Base-by-base conservation (phyloP, 441 rosid genomes). In the Mallotus japonicus region DNA sequence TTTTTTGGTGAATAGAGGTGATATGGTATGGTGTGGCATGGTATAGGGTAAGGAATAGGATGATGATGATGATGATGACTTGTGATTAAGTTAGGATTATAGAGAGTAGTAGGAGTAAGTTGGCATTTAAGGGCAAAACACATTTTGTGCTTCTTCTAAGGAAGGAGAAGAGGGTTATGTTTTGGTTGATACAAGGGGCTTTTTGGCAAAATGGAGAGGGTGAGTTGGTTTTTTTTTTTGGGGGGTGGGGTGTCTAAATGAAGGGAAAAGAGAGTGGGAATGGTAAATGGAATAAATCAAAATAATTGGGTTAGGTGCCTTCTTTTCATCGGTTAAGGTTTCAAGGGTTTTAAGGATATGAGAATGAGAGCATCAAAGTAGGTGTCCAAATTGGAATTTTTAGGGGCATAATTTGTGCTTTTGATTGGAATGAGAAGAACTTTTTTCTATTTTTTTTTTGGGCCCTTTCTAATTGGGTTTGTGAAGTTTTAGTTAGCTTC, bases 21-120 rank as follows among this genome's bases (percentile, higher is more conserved):
- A 22, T 3, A 14, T 22, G 70, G 46, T 72, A 55, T 4, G 65
- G 66, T 71, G 67, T 42, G 60, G 62, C 56, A 11, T 9, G 70
- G 82, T 71, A 65, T 53, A 71, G 15, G 62, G 65, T 56, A 66
- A 67, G 67, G 47, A 59, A 6, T 37, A 3, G 40, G 6, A 37
- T 37, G 40, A 37, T 37, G 40, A 0, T 37, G 40, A 37, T 34
- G 37, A 34, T 34, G 37, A 37, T 63, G 28, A 5, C 60, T 56
- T 12, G 1, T 12, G 32, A 44, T 13, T 37, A 37, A 40, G 34
- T 2, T 42, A 19, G 17, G 3, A 22, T 17, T 34, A n/a, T 34
- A n/a, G 3, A 37, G 66, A 11, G 9, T 64, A 5, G 53, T 2
- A 5, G 22, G 10, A 6, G 3, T 55, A 37, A 34, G n/a, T 56